Base-by-base conservation (phyloP, 306 rosid genomes). In the Fagus sylvatica region DNA sequence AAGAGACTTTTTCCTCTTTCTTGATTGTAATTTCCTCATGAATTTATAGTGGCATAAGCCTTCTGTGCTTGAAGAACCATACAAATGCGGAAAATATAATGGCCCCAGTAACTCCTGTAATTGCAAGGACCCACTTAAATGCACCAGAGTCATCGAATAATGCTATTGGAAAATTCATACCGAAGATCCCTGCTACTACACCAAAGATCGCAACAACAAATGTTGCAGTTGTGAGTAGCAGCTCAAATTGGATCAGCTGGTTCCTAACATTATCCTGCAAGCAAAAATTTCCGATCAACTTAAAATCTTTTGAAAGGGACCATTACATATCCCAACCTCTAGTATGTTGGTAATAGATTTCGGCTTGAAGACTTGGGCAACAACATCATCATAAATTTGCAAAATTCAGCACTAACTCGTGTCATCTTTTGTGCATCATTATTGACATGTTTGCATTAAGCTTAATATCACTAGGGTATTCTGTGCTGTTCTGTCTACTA, bases 191-290 rank as follows among this genome's bases (percentile, higher is more conserved):
- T 3, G 99, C 99, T 48, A 96, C 99, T 80, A 93, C 98, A 33
- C 99, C 99, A 77, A 93, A 93, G 40, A 96, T 93, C 9, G 99
- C 99, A 62, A 93, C 99, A 43, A 93, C 99, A 82, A 96, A 91
- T 43, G 99, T 96, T 51, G 96, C 99, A 36, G 99, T 93, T 46
- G 99, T 96, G 69, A 96, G 95, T 72, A 96, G 86, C 51, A 96
- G 94, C 85, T 96, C 99, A 74, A 96, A 96, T 73, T 96, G 99
- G 80, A 96, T 96, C 80, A 96, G 93, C 91, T 93, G 99, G 53
- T 96, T 96, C 41, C 99, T 92, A 11, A 96, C 98, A 64, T 96
- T 96, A 88, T 96, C 99, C 99, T 96, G 91, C 73, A 71, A 74
- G 46, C 41, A 73, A 72, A 48, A 72, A 76, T 1, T 39, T 59